phyloP scores from a whole-genome alignment of 1,139 yeast genomes.

The Geotrichum phurueaensis region DNA sequence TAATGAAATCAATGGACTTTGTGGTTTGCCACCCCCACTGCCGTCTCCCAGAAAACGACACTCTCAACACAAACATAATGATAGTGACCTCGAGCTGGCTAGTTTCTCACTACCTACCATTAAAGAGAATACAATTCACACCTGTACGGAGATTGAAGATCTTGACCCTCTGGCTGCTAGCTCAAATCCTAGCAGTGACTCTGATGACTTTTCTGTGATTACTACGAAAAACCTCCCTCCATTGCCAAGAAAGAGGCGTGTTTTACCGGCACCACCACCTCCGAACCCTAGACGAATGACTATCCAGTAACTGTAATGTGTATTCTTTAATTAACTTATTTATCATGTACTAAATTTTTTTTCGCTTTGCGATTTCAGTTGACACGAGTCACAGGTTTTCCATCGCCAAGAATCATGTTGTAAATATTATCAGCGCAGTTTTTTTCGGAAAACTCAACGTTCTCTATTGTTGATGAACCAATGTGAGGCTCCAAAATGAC shows the following conservation, averaged over 20 bases:
- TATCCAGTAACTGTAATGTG: neutral
- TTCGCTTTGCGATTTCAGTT: constrained; percentile 4
- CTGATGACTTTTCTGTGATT: neutral
- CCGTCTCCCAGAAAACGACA: neutral
- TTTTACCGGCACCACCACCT: neutral
- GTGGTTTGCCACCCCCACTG: neutral
- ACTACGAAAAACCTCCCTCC: neutral
- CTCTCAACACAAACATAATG: neutral
- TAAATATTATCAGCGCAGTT: constrained; percentile 46
- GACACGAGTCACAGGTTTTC: constrained; percentile 11
- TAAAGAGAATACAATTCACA: neutral
- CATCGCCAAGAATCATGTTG: constrained; percentile 32
- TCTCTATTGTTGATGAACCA: constrained; percentile 12
- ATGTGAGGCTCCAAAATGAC: constrained; percentile 11
- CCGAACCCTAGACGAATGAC: neutral
- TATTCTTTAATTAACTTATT: neutral
- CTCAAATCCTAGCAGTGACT: neutral
- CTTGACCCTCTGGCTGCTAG: neutral
- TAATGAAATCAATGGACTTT: neutral
- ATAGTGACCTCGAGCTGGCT: neutral
- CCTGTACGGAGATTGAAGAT: neutral
- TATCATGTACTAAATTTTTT: neutral
- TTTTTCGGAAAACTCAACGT: constrained; percentile 17
- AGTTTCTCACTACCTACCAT: neutral
- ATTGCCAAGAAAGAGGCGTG: neutral